These are phyloP conservation scores for Dinochytrium kinnereticum DNA, from an alignment of 371 early-diverging fungal species.

Conservation along the genomic window DNA sequence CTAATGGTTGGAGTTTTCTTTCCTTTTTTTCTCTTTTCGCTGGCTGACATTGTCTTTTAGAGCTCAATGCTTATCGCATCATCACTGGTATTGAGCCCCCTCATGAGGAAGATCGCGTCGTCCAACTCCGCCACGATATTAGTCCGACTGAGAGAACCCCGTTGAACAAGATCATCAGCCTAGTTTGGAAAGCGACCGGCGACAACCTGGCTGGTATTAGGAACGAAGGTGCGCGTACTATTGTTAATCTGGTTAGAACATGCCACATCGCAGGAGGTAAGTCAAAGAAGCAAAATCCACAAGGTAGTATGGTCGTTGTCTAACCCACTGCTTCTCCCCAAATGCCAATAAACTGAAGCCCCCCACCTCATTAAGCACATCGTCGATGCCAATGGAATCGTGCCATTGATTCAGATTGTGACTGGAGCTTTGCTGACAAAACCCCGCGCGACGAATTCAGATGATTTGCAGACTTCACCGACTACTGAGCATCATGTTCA, in stretches of 20 bases:
- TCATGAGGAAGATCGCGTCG: conserved; percentile 21
- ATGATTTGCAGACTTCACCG: conserved; percentile 47
- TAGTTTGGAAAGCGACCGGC: conserved; percentile 53
- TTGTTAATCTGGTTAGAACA: conserved; percentile 52
- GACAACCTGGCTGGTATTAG: conserved; percentile 57
- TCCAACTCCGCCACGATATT: conserved; percentile 18
- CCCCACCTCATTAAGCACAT: conserved; percentile 37
- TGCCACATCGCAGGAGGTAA: conserved; percentile 43
- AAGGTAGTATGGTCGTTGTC: too few species aligned
- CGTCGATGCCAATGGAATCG: conserved; percentile 48
- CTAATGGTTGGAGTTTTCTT: conserved; percentile 35
- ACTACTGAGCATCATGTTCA: conserved; percentile 52
- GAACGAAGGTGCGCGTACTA: conserved; percentile 56
- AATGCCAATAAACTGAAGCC: conserved; percentile 17
- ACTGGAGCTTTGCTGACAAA: conserved; percentile 57
- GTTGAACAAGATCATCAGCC: conserved; percentile 41
- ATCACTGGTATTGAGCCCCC: conserved; percentile 52
- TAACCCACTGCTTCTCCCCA: too few species aligned
- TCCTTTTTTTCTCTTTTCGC: neutral
- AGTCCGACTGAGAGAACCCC: conserved; percentile 36
- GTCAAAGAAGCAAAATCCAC: neutral
- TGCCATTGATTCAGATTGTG: conserved; percentile 53
- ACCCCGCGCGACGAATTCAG: conserved; percentile 51
- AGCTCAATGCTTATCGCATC: conserved; percentile 50
- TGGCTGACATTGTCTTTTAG: conserved; percentile 33